A percentile compares a stretch with the other conserved stretches of the same genome.
phyloP scores from a whole-genome alignment of 805 yeast species.

The Candida ascalaphidarum region DNA sequence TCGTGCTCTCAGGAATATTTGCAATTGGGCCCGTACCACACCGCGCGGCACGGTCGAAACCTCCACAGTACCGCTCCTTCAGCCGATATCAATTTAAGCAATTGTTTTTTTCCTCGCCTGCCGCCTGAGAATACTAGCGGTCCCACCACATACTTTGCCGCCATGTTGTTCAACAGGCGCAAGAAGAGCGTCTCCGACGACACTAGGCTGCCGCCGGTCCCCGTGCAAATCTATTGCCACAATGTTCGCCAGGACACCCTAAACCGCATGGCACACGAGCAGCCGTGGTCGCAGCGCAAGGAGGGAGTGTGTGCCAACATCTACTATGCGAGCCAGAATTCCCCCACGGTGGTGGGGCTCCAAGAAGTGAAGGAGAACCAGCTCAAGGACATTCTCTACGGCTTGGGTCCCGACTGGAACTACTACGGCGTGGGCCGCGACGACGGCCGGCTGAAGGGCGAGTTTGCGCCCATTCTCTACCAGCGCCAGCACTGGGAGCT shows the following conservation, averaged over 20 bases:
- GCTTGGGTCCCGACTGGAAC: slow-evolving; percentile 30
- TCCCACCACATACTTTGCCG: too few species aligned
- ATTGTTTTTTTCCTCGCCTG: too few species aligned
- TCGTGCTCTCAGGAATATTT: too few species aligned
- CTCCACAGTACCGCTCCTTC: too few species aligned
- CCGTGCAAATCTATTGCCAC: slow-evolving; percentile 1
- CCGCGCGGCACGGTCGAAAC: too few species aligned
- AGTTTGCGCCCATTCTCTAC: slow-evolving; percentile 41
- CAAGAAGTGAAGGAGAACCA: slow-evolving; percentile 44
- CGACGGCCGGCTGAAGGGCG: slow-evolving; percentile 44
- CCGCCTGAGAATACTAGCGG: too few species aligned
- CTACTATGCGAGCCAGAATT: slow-evolving; percentile 1
- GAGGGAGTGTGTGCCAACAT: slow-evolving; percentile 7
- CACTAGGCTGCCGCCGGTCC: not conserved
- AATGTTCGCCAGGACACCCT: slow-evolving; percentile 1
- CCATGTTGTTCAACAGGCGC: too few species aligned
- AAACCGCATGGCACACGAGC: slow-evolving; percentile 3
- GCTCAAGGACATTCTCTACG: slow-evolving; percentile 23
- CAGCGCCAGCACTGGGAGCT: slow-evolving; percentile 27
- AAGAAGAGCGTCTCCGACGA: not conserved
- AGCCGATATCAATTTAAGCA: too few species aligned
- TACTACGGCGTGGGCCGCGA: slow-evolving; percentile 41
- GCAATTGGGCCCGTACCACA: too few species aligned
- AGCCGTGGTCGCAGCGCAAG: slow-evolving; percentile 7
- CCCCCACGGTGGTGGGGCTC: slow-evolving; percentile 13